Evolutionary conservation across 31 red algal species (phyloP), one percentile per base, ranked within the genome.

Genomic region (Bonnemaisonia californica): DNA sequence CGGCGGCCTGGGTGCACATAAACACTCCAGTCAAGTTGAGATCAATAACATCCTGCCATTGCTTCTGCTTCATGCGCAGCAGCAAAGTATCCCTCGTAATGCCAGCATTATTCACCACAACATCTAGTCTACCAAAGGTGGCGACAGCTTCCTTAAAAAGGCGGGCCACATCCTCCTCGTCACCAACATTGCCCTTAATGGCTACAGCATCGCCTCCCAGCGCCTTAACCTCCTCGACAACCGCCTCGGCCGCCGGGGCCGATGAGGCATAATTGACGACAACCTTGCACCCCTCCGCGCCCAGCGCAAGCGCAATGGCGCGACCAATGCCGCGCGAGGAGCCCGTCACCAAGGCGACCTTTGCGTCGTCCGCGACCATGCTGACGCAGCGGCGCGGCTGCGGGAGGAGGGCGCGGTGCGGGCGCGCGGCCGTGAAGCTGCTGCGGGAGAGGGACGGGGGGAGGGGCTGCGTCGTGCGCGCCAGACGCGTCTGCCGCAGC

Each of bases 61-160:
- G 94, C 0, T 61, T 41, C 47, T 65, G 71, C 45, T 87, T 94
- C 98, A 99, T 99, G 42, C 98, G 80, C 59, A 99, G 56, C 42
- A 94, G 21, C 41, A 99, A 58, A 39, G 73, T 89, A 69, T 99
- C 98, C 24, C 82, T 65, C 3, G 94, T 96, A 60, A 99, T 96
- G 32, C 98, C 98, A 3, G 98, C 98, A 72, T 99, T 99, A 54
- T 99, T 99, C 2, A 99, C 92, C 13, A 99, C 31, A 33, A 99
- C 69, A 72, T 99, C 98, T 16, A 96, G 63, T 7, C 39, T 16
- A 26, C 92, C 89, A 79, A 92, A 96, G 37, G 45, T 36, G 21
- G 89, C 98, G 18, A 90, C 30, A 19, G 81, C 77, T 36, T 66
- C 51, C 33, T 85, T 83, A 47, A 99, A 94, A n/a, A 96, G 60